Evolutionary conservation across 2,329 filamentous ascomycete genomes (phyloP), one percentile per base, ranked within the genome.

Genomic region (Trichoderma atrobrunneum): DNA sequence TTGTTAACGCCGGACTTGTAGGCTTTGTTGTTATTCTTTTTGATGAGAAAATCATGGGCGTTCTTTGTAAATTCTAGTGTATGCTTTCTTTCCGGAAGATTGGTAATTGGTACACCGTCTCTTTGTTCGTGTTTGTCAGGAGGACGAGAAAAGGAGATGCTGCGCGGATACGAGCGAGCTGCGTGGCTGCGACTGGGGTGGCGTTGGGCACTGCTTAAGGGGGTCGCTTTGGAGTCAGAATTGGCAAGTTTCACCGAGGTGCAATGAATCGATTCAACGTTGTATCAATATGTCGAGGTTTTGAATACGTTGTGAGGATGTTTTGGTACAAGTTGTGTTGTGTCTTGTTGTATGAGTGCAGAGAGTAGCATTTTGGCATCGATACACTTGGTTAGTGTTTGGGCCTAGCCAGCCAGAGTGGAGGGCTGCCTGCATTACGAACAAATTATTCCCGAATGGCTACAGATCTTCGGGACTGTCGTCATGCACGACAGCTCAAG

Each of bases 401-500:
- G 11, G 21, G 14, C 8, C 43, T 66, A 34, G 32, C 14, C 8
- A 6, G n/a, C n/a, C n/a, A n/a, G n/a, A n/a, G n/a, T 36, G 36
- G 60, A 62, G 60, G 64, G 64, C 24, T 67, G 51, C 48, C 21
- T 67, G 64, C 64, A 67, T 67, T 57, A 24, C 30, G 6, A 34
- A 54, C 16, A 18, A 12, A 57, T 67, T 67, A 67, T 57, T 57
- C 64, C 64, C 64, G 64, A 67, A 67, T 36, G n/a, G 51, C 48
- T 24, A 56, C 39, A 57, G 64, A 67, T 67, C 64, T 57, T 39
- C 64, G 30, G 21, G 48, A 16, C 18, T 67, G 64, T 67, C 64
- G 64, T 67, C 64, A 67, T 67, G 64, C 64, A 26, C 32, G 64
- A 56, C 43, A 36, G 16, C 21, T 10, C 39, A 43, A 43, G 39